These are phyloP conservation scores for Cochlearia excelsa DNA, from an alignment of 345 rosid species.

Conservation along the genomic window DNA sequence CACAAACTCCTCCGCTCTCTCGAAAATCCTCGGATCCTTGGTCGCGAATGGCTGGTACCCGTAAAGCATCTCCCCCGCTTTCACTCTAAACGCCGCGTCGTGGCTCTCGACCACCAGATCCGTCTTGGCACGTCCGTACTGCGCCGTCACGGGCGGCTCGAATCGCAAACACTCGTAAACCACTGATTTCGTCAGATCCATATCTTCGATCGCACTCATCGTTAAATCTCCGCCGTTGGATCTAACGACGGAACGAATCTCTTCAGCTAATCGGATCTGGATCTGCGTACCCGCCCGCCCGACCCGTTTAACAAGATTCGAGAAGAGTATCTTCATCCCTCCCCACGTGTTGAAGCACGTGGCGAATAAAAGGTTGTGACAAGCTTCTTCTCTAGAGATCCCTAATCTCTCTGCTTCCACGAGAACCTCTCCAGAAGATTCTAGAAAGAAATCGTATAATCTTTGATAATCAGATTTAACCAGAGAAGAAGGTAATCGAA, in stretches of 20 bases:
- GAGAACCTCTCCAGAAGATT: constrained; percentile 51
- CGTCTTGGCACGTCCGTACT: constrained; percentile 65
- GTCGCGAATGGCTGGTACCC: constrained; percentile 93
- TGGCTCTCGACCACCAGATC: constrained; percentile 77
- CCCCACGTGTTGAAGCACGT: constrained; percentile 90
- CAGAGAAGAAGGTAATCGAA: constrained; percentile 59
- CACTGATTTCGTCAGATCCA: constrained; percentile 76
- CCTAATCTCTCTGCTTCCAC: constrained; percentile 69
- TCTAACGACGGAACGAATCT: constrained; percentile 61
- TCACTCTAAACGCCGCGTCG: constrained; percentile 66
- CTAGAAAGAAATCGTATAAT: constrained; percentile 68
- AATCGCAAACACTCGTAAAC: constrained; percentile 81
- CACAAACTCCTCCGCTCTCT: constrained; percentile 65
- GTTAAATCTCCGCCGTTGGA: constrained; percentile 67
- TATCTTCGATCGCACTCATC: constrained; percentile 65
- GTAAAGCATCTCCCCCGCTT: constrained; percentile 72
- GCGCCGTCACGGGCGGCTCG: constrained; percentile 80
- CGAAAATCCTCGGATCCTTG: constrained; percentile 71
- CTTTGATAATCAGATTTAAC: constrained; percentile 64
- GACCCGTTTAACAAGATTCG: constrained; percentile 61
- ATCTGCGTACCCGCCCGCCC: constrained; percentile 63
- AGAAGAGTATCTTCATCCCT: constrained; percentile 68
- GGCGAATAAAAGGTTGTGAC: constrained; percentile 75
- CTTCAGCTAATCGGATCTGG: constrained; percentile 62
- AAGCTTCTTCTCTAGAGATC: constrained; percentile 72